Evolutionary conservation across 108 stramenopile genomes (phyloP), one percentile per base, ranked within the genome.

Genomic region (Conticribra guillardii): DNA sequence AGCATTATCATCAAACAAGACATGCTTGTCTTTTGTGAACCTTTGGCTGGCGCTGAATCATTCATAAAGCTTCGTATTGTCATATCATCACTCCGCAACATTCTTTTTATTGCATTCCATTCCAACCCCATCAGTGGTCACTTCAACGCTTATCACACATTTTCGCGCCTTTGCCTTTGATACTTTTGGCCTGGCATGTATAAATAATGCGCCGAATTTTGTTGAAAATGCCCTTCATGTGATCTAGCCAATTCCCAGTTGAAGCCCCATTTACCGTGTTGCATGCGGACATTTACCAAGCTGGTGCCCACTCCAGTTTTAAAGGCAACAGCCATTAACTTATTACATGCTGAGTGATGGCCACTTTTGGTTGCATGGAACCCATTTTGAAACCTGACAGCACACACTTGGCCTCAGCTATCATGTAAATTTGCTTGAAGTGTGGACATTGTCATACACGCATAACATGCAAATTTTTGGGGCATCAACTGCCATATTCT

Each of bases 31-130:
- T 27, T 62, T 16, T n/a, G 24, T 0, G 60, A 62, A 23, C 34
- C 61, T 1, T 31, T 70, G 14, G 22, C 24, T 2, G 47, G 61
- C 16, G 18, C 17, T 8, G 4, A 32, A 0, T 62, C 56, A 2
- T 54, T 60, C 59, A 33, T 46, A 1, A 22, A 32, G 1, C 45
- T 71, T 4, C 56, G 37, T 26, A 46, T 69, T 26, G 68, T 72
- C 14, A 37, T 60, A 0, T 11, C 22, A 30, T 18, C 32, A 0
- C 15, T 70, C 31, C 22, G 24, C 4, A 37, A 70, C 21, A 60
- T 70, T n/a, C 22, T 70, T 4, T 70, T 70, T 28, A 34, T 60
- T 59, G 69, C 69, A 17, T 70, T 70, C 23, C 59, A 70, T 53
- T 22, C 69, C 32, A 70, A 70, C 21, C 69, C 60, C 8, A 59